These are phyloP conservation scores for Cercophora newfieldiana DNA, from an alignment of 495 filamentous ascomycete species.

Conservation along the genomic window DNA sequence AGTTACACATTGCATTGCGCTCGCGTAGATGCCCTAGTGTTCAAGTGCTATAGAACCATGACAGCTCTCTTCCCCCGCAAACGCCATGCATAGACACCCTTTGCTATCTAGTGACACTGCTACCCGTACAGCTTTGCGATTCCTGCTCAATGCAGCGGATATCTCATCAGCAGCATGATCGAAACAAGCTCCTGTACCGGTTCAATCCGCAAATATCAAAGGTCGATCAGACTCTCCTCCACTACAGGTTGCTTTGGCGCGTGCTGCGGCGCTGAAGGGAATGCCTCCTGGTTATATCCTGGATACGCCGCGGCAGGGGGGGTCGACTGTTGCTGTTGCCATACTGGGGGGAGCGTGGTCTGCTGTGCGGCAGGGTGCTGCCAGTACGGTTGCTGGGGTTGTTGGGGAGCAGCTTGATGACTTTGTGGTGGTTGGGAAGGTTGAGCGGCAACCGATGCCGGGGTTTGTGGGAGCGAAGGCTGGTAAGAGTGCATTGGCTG, in stretches of 20 bases:
- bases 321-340: slow-evolving; percentile 40
- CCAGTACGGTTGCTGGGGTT: slow-evolving; percentile 43
- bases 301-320: slow-evolving; percentile 43
- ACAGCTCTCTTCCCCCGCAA: neutral
- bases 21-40: slow-evolving; percentile 48
- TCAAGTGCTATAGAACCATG: neutral
- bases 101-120: neutral
- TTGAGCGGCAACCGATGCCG: slow-evolving; percentile 40
- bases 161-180: too few relatives aligned
- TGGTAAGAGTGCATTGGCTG: slow-evolving; percentile 44
- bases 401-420: slow-evolving; percentile 31
- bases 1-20: slow-evolving; percentile 33
- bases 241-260: slow-evolving; percentile 63
- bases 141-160: too few relatives aligned
- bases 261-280: slow-evolving; percentile 63
- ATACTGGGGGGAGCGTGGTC: slow-evolving; percentile 42
- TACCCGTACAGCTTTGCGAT: neutral
- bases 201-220: slow-evolving; percentile 40
- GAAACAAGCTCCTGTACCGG: too few relatives aligned
- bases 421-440: slow-evolving; percentile 39
- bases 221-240: slow-evolving; percentile 92
- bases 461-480: slow-evolving; percentile 42
- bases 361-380: slow-evolving; percentile 41
- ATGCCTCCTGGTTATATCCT: slow-evolving; percentile 63
- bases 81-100: neutral